Evolutionary conservation across 768 basidiomycete genomes (phyloP).

Genomic region (Calocybe gangraenosa): DNA sequence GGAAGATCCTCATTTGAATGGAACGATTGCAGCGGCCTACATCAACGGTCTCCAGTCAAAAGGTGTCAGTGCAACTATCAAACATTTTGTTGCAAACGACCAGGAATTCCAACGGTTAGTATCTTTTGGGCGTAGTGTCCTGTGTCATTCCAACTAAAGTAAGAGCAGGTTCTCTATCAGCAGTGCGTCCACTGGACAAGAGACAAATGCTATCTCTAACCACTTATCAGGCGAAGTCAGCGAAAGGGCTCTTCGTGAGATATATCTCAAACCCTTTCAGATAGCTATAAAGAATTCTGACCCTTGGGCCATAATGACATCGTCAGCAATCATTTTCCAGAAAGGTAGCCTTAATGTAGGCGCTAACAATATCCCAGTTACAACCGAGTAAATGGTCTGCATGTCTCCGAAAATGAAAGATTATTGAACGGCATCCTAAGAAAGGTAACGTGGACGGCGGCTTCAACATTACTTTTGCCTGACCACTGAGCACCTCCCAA

Average conservation of each 20-base stretch:
- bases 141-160: background rate
- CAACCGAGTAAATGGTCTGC: constrained; percentile 57
- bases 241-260: constrained; percentile 48
- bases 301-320: constrained; percentile 59
- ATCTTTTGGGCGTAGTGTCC: background rate
- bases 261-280: constrained; percentile 62
- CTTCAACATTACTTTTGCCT: too few species aligned
- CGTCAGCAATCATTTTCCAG: too few species aligned
- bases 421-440: constrained; percentile 51
- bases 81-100: constrained; percentile 63
- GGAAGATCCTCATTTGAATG: constrained; percentile 56
- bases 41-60: constrained; percentile 58
- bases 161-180: constrained; percentile 36
- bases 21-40: constrained; percentile 54
- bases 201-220: too few species aligned
- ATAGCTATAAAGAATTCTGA: constrained; percentile 51
- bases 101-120: constrained; percentile 51
- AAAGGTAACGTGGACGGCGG: too few species aligned
- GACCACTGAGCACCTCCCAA: background rate
- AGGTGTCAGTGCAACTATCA: constrained; percentile 58
- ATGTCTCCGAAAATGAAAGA: constrained; percentile 50
- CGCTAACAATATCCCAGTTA: constrained; percentile 31
- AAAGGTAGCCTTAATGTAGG: background rate
- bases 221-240: constrained; percentile 42
- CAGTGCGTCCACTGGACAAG: constrained; percentile 34